Percentiles rank a stretch among this genome's conserved stretches.
Evolutionary conservation across 2,329 filamentous ascomycete species (phyloP).

Genomic region (Aspergillus fructus): DNA sequence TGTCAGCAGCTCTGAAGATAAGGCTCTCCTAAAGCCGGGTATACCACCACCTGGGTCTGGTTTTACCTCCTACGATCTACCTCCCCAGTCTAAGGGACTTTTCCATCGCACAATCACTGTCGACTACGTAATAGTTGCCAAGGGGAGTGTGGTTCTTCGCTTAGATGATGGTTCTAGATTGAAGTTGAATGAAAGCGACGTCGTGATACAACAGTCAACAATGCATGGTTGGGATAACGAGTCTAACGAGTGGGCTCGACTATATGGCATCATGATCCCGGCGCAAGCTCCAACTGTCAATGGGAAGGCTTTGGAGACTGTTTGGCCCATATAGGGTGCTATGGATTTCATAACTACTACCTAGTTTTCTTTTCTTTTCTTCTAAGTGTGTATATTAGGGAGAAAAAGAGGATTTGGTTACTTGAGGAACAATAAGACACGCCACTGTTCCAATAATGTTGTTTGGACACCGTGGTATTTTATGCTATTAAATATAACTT

Average conservation of each 20-base stretch:
- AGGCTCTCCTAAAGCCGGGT: not conserved
- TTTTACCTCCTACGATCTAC: not conserved
- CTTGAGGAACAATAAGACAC: too few relatives aligned
- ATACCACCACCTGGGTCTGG: not conserved
- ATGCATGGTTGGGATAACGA: constrained; percentile 12
- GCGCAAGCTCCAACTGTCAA: not conserved
- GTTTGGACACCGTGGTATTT: too few relatives aligned
- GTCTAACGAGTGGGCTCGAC: not conserved
- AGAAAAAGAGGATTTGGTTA: too few relatives aligned
- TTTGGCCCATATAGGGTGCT: too few relatives aligned
- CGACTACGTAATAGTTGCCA: constrained; percentile 1
- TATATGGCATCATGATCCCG: not conserved
- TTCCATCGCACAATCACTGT: constrained; percentile 7
- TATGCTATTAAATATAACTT: too few relatives aligned
- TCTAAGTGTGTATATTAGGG: too few relatives aligned
- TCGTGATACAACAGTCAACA: constrained; percentile 3
- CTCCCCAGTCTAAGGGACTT: not conserved
- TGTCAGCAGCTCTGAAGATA: not conserved
- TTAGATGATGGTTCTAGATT: constrained; percentile 2
- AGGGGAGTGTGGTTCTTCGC: not conserved
- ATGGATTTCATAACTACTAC: too few relatives aligned
- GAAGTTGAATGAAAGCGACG: not conserved
- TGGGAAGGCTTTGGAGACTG: too few relatives aligned
- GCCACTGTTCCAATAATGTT: too few relatives aligned
- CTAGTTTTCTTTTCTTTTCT: too few relatives aligned